Evolutionary conservation across 2,329 filamentous ascomycete genomes (phyloP).

Genomic region (Orbilia blumenaviensis): DNA sequence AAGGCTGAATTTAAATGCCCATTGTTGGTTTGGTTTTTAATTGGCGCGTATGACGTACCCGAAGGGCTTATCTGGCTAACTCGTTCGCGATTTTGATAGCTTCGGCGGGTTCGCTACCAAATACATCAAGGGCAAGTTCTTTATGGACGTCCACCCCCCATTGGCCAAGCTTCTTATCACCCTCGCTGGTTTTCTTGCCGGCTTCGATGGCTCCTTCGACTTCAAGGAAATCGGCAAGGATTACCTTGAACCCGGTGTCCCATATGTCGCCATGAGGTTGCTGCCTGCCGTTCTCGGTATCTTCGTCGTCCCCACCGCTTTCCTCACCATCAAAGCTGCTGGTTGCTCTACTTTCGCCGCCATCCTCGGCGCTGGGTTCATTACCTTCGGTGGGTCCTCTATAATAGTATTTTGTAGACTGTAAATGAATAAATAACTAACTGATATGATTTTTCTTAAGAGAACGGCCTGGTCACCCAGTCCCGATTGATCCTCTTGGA

Average conservation of each 20-base stretch:
- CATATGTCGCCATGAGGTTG: slow-evolving; percentile 97
- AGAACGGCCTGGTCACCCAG: slow-evolving; percentile 95
- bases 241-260: slow-evolving; percentile 91
- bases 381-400: slow-evolving; percentile 79
- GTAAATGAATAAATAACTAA: no score
- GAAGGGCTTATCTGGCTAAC: slow-evolving; percentile 19
- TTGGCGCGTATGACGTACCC: slow-evolving; percentile 27
- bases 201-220: slow-evolving; percentile 94
- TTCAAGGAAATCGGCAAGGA: slow-evolving; percentile 99
- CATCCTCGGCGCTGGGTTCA: slow-evolving; percentile 79
- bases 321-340: slow-evolving; percentile 87
- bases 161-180: slow-evolving; percentile 97
- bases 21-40: no score
- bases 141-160: slow-evolving; percentile 99
- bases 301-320: slow-evolving; percentile 88
- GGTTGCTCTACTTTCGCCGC: slow-evolving; percentile 89
- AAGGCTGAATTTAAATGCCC: no score
- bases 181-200: slow-evolving; percentile 90
- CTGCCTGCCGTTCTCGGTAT: slow-evolving; percentile 90
- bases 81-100: slow-evolving; percentile 64
- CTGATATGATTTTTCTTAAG: no score
- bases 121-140: slow-evolving; percentile 99
- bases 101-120: slow-evolving; percentile 98
- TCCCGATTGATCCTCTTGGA: slow-evolving; percentile 95
- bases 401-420: neutral